Base-by-base conservation (phyloP, 1,284 basidiomycete species). In the Tremellales sp. region DNA sequence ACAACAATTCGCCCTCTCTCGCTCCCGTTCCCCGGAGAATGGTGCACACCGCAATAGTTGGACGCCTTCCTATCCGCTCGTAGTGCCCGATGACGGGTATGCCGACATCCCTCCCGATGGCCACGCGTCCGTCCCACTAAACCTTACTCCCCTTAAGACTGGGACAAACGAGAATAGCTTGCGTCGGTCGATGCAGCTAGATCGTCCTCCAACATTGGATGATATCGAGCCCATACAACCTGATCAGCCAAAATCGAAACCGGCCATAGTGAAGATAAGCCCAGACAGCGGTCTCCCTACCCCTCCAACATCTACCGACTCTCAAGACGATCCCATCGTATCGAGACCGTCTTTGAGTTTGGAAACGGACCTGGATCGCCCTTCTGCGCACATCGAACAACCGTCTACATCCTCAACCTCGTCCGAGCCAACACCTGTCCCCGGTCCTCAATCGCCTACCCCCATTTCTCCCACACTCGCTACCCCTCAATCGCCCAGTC, bases 11-110 rank as follows among this genome's bases (percentile, higher is more conserved):
- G 25, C 56, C 31, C 43, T 64, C 1, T 46, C 56, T 5, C 40
- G 37, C 8, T 58, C 64, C 4, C 48, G 56, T 8, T 61, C 58
- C 4, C 60, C 59, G 44, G 57, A 51, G 36, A 46, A 31, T 35
- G 42, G 43, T 31, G 50, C 53, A 33, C 22, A 48, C 3, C 55
- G 56, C 15, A 36, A 49, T n/a, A 49, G 35, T 7, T 67, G 65
- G 65, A 52, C 56, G 22, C 61, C 65, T 6, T 60, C 60, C 2
- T 67, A 67, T 48, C 63, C 65, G 4, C 47, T 60, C 3, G 59
- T 61, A 7, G 25, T 65, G 11, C 56, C 60, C 15, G 60, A 59
- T 27, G 57, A 58, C 33, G 13, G 40, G 12, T 63, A 62, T 40
- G 61, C 54, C 23, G 56, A 64, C 21, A 54, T 65, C 15, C 39